Percentiles rank a stretch among this genome's conserved stretches.
Conservation (phyloP, 805 yeast species). For the Kuraishia ogatae region DNA sequence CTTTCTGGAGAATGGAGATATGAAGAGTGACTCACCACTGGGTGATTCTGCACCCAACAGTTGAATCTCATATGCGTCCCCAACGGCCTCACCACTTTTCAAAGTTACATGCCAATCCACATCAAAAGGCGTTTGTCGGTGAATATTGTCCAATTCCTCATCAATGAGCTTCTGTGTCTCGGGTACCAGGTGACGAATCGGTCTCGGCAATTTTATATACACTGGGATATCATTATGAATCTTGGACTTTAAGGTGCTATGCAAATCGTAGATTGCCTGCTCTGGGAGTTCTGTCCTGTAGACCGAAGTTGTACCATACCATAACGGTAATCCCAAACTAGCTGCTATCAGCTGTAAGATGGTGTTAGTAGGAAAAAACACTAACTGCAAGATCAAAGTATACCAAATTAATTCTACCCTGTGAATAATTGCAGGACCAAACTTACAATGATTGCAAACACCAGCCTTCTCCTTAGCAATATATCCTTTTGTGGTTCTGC, state of each 20-base stretch:
- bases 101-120: constrained; percentile 23
- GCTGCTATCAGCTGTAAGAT: constrained; percentile 11
- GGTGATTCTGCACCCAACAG: constrained; percentile 18
- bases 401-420: no score
- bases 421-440: no score
- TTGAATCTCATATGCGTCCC: constrained; percentile 28
- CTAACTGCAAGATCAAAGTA: no score
- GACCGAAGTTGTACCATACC: constrained; percentile 51
- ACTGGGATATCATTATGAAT: constrained; percentile 32
- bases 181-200: constrained; percentile 21
- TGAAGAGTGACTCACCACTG: constrained; percentile 13
- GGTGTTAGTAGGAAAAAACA: background rate
- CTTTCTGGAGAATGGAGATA: constrained; percentile 29
- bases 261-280: constrained; percentile 26
- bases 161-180: constrained; percentile 29
- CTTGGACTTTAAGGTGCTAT: constrained; percentile 6
- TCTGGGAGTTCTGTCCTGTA: constrained; percentile 55
- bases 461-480: constrained; percentile 7
- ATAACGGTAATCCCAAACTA: constrained; percentile 48
- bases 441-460: constrained; percentile 3
- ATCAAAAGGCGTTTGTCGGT: constrained; percentile 13
- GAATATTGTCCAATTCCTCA: constrained; percentile 14
- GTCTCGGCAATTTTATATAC: constrained; percentile 25
- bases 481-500: background rate
- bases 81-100: constrained; percentile 15